Evolutionary conservation across 2,329 filamentous ascomycete genomes (phyloP), one percentile per base, ranked within the genome.

Genomic region (Aspergillus ochraceoroseus): DNA sequence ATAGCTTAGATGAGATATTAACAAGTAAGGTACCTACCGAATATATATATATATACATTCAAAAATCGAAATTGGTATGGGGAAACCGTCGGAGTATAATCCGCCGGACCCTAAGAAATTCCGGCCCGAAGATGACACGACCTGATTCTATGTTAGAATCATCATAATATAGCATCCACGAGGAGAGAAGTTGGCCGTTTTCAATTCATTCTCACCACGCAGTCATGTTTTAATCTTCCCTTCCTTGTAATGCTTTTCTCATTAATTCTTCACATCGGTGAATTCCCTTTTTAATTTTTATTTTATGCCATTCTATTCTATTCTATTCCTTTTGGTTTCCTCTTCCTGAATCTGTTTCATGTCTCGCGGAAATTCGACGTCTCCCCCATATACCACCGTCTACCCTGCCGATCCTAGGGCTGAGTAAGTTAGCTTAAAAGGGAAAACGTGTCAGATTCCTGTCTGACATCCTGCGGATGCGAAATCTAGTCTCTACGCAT

Each of bases 391-490:
- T n/a, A 40, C 29, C 22, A 17, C 29, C 19, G 31, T 22, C 15
- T 13, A 17, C 15, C 14, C 32, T 37, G 25, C 27, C 33, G 33
- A 42, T 32, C 32, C 20, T 37, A 27, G 27, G 39, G 28, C n/a
- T 37, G 20, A 32, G 35, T 38, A 23, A 38, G 41, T 39, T 18
- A 19, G 9, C 18, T 22, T 8, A 9, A 34, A 38, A 32, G 15
- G 17, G 12, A 25, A 19, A 38, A 38, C 35, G 31, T 38, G 41
- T 39, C 36, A 35, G 7, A 14, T 33, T 38, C 19, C 13, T 17
- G 23, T 31, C 41, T 49, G 36, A 48, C 7, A 41, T 37, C 26
- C 35, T 19, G 30, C 41, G 27, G 40, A 31, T 38, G 44, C 30
- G 44, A 41, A 39, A 25, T 31, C 19, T 28, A 27, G 38, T 18